phyloP scores from a whole-genome alignment of 148 eudicot genomes.

The Fagopyrum esculentum region DNA sequence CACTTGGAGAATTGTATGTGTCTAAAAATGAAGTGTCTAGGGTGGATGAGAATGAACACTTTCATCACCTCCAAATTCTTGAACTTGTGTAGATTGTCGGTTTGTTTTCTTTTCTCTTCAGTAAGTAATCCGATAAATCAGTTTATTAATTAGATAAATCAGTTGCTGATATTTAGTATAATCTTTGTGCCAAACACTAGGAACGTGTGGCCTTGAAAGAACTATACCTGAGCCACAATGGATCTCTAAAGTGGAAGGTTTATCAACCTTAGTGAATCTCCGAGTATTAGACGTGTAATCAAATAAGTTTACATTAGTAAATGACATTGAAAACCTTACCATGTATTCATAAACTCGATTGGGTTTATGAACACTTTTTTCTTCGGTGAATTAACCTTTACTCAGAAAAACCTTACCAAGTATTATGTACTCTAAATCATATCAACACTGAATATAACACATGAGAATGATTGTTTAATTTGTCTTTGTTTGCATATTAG shows the following conservation, averaged over 20 bases:
- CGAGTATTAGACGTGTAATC: constrained; percentile 80
- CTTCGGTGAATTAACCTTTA: too few relatives aligned
- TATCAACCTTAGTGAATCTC: constrained; percentile 32
- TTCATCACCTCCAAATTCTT: constrained; percentile 70
- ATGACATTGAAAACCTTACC: constrained; percentile 60
- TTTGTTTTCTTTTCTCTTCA: constrained; percentile 28
- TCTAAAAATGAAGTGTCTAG: constrained; percentile 90
- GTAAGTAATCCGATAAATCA: not conserved
- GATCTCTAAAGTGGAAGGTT: too few relatives aligned
- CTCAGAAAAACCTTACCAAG: too few relatives aligned
- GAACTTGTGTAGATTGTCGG: constrained; percentile 95
- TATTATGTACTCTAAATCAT: constrained; percentile 9
- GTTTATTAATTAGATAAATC: constrained; percentile 55
- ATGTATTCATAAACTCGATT: constrained; percentile 24
- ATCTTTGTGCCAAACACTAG: too few relatives aligned
- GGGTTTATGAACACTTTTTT: too few relatives aligned
- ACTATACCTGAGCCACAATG: too few relatives aligned
- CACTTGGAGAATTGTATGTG: constrained; percentile 75
- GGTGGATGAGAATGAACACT: constrained; percentile 92
- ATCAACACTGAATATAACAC: not conserved
- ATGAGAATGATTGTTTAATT: constrained; percentile 4
- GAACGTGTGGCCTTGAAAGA: too few relatives aligned
- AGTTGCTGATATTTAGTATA: too few relatives aligned
- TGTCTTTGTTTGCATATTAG: constrained; percentile 43
- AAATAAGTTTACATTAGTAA: constrained; percentile 74